A percentile compares a stretch with the other conserved stretches of the same genome.
Evolutionary conservation across 345 rosid species (phyloP).

Genomic region (Euphorbia tirucalli): DNA sequence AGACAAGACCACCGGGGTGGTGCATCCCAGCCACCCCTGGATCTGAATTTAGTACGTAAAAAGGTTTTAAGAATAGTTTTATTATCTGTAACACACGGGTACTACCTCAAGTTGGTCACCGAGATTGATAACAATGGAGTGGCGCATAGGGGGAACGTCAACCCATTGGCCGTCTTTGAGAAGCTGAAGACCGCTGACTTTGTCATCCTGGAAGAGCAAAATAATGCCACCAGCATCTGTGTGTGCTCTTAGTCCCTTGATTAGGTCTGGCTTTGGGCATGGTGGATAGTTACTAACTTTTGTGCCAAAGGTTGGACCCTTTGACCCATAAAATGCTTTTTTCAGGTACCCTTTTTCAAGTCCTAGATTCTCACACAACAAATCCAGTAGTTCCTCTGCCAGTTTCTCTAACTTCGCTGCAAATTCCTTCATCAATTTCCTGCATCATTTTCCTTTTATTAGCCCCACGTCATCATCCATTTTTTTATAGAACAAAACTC

Average conservation of each 20-base stretch:
- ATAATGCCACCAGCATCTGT: constrained; percentile 99
- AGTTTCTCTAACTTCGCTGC: constrained; percentile 64
- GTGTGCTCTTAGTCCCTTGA: constrained; percentile 92
- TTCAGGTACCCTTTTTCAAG: constrained; percentile 75
- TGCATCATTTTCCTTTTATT: constrained; percentile 20
- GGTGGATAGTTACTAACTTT: constrained; percentile 97
- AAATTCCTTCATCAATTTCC: constrained; percentile 75
- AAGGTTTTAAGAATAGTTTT: too few species aligned
- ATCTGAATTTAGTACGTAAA: too few species aligned
- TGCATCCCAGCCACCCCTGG: too few species aligned
- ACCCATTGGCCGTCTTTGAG: constrained; percentile 86
- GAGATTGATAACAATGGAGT: constrained; percentile 85
- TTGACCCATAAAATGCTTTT: constrained; percentile 60
- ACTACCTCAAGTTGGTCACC: constrained; percentile 98
- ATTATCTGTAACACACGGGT: background rate
- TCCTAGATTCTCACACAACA: constrained; percentile 84
- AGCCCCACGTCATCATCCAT: background rate
- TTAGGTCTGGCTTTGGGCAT: constrained; percentile 84
- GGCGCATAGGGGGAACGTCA: constrained; percentile 92
- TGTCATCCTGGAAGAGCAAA: constrained; percentile 79
- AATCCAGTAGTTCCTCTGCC: constrained; percentile 73
- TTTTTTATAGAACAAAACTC: too few species aligned
- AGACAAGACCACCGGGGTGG: too few species aligned
- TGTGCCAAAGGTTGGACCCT: constrained; percentile 79
- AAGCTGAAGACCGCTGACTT: constrained; percentile 91